Base-by-base conservation (phyloP, 139 green algal genomes). In the Picochlorum sp. region DNA sequence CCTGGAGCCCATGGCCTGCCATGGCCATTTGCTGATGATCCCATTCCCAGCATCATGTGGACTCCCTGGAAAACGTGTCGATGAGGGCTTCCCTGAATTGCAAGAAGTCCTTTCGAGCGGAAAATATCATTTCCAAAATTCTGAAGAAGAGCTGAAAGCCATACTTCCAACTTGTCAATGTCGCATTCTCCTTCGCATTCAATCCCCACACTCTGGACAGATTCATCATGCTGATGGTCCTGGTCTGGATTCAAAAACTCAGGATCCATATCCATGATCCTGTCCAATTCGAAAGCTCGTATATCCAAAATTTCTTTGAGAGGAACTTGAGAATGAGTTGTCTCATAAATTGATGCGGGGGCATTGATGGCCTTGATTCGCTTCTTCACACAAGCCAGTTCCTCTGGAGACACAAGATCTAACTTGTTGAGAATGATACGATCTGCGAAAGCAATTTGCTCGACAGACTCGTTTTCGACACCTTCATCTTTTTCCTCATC, bases 361-460 rank as follows among this genome's bases (percentile, higher is more conserved):
- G 24, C 13, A 67, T 82, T 82, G 63, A 81, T 78, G 49, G 66
- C 57, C 61, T 70, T 75, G 38, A 86, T 77, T 15, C 57, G 61
- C 3, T 62, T 13, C 7, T 61, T 69, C 6, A 83, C 56, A 9
- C 66, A 52, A 13, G 26, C 10, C 55, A 77, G 68, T 68, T 85
- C 72, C 21, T 76, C 71, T 3, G 71, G 66, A 15, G 37, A 60
- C 0, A 83, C 81, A 28, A 87, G 67, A 62, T 87, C 80, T 0
- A 75, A 79, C 69, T 96, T 96, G 79, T 96, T 96, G 1, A 96
- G 77, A 20, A 96, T 75, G 6, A 95, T 77, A 11, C 86, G 75
- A 73, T 96, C 90, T 1, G 82, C 83, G 66, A 95, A 95, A 0
- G 89, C 89, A 11, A 96, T 72, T 71, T 96, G 89, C 66, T 73